Conservation (phyloP, 2,329 filamentous ascomycete species). For the Teratosphaeria nubilosa region DNA sequence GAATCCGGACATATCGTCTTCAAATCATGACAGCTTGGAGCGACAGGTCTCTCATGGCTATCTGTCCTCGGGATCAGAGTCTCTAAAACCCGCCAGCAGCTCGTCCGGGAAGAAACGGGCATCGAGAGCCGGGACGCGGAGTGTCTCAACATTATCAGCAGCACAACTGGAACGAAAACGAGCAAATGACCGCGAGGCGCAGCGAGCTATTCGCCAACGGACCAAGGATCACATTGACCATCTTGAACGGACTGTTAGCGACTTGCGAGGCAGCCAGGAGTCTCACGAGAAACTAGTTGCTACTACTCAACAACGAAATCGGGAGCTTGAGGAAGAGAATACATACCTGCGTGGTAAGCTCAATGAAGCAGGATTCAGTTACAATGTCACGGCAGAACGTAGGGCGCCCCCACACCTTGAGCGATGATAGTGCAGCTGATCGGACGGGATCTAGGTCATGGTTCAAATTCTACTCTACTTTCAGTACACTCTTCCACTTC, state of each 20-base stretch:
- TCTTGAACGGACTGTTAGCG: slow-evolving; percentile 45
- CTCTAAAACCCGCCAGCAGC: slow-evolving; percentile 16
- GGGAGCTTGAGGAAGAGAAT: slow-evolving; percentile 46
- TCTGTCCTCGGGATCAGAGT: slow-evolving; percentile 21
- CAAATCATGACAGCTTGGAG: slow-evolving; percentile 11
- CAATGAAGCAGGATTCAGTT: slow-evolving; percentile 31
- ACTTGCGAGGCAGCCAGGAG: slow-evolving; percentile 41
- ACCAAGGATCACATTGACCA: slow-evolving; percentile 50
- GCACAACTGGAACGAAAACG: slow-evolving; percentile 51
- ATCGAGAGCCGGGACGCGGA: slow-evolving; percentile 47
- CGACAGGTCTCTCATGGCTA: slow-evolving; percentile 18
- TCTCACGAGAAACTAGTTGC: slow-evolving; percentile 36
- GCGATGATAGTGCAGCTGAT: slow-evolving; percentile 3
- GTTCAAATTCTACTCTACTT: slow-evolving; percentile 11
- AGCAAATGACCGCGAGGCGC: slow-evolving; percentile 51
- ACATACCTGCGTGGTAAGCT: slow-evolving; percentile 42
- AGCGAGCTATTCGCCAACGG: slow-evolving; percentile 48
- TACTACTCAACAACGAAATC: slow-evolving; percentile 43
- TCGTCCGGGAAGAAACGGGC: slow-evolving; percentile 35
- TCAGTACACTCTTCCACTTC: slow-evolving; percentile 14
- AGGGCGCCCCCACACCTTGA: background rate
- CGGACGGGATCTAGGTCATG: slow-evolving; percentile 9
- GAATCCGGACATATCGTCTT: slow-evolving; percentile 16
- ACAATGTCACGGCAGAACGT: slow-evolving; percentile 11
- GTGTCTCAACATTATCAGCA: slow-evolving; percentile 46